These are phyloP conservation scores for Tetrahymena borealis DNA, from an alignment of 73 alveolate species.

Conservation along the genomic window DNA sequence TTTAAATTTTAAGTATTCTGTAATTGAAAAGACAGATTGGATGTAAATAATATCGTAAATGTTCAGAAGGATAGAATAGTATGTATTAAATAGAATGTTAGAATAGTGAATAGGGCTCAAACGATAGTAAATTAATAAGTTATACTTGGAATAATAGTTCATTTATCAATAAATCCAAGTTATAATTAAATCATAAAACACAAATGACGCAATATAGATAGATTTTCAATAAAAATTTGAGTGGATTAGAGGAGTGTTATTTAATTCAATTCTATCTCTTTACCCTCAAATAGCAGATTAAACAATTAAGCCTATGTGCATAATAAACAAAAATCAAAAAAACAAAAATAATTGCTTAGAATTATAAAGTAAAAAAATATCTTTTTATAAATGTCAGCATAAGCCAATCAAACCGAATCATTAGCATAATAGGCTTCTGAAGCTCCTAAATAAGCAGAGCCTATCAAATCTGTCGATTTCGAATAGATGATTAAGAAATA, in stretches of 20 bases:
- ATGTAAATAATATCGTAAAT: background rate
- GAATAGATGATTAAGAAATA: background rate
- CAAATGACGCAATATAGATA: background rate
- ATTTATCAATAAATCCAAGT: background rate
- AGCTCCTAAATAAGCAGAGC: background rate
- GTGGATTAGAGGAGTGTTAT: background rate
- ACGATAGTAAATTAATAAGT: too few species aligned
- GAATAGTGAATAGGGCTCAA: background rate
- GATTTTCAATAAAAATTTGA: background rate
- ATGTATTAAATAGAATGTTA: background rate
- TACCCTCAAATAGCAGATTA: too few species aligned
- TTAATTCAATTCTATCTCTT: too few species aligned
- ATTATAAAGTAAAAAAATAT: too few species aligned
- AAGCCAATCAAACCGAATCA: too few species aligned
- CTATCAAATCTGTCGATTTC: background rate
- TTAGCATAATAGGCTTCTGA: background rate
- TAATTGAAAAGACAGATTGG: background rate
- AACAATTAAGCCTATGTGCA: too few species aligned
- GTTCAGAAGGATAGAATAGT: background rate
- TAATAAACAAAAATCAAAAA: too few species aligned
- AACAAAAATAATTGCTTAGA: too few species aligned
- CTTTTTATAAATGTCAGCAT: too few species aligned
- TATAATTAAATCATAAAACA: background rate
- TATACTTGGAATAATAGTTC: background rate
- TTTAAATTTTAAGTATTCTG: too few species aligned